phyloP scores from a whole-genome alignment of 352 stramenopile genomes.

The Phytophthora citrophthora region DNA sequence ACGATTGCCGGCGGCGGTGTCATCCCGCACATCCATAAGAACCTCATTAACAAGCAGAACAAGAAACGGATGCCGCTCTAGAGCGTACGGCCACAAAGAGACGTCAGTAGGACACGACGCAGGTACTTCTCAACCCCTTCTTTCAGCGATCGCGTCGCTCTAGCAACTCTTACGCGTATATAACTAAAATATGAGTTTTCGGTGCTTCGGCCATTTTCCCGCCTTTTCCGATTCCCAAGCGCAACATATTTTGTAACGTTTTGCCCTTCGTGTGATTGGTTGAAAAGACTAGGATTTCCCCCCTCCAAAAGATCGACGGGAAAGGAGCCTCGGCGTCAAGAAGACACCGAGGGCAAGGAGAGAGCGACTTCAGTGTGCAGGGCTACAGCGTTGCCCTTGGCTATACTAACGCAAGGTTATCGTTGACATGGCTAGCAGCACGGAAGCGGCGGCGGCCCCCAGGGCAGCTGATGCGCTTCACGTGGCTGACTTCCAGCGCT shows the following conservation, averaged over 20 bases:
- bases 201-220: constrained; percentile 19
- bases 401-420: constrained; percentile 14
- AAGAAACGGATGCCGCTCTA: constrained; percentile 89
- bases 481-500: constrained; percentile 55
- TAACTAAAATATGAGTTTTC: constrained; percentile 45
- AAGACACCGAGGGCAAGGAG: constrained; percentile 4
- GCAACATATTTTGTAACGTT: neutral
- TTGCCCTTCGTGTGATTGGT: no score
- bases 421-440: constrained; percentile 36
- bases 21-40: constrained; percentile 99
- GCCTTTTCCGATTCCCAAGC: constrained; percentile 5
- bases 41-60: constrained; percentile 98
- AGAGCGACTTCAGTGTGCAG: neutral
- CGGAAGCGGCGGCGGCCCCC: constrained; percentile 26
- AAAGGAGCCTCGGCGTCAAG: constrained; percentile 16
- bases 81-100: constrained; percentile 1
- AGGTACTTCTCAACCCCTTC: constrained; percentile 4
- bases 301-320: constrained; percentile 29
- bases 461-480: constrained; percentile 46
- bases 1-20: constrained; percentile 99
- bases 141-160: constrained; percentile 13
- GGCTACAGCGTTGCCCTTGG: constrained; percentile 15
- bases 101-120: constrained; percentile 1
- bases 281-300: neutral
- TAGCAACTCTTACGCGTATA: constrained; percentile 26